phyloP scores from a whole-genome alignment of 108 stramenopile species.

The Fistulifera pelliculosa region DNA sequence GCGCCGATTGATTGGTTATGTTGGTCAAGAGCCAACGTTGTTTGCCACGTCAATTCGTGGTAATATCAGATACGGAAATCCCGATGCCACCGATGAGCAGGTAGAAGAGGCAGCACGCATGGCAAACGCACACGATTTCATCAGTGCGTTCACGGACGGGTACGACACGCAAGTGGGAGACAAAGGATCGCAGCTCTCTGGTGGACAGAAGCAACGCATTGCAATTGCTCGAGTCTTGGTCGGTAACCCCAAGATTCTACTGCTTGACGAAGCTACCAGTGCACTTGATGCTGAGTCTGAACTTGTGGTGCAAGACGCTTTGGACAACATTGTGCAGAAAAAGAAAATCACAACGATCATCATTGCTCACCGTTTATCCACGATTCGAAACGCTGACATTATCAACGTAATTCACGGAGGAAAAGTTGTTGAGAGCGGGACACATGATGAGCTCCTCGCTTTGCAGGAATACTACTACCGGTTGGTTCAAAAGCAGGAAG shows the following conservation, averaged over 20 bases:
- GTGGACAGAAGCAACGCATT: constrained; percentile 54
- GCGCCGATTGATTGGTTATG: constrained; percentile 78
- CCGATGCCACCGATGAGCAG: constrained; percentile 46
- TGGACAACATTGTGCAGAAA: constrained; percentile 62
- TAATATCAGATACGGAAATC: constrained; percentile 85
- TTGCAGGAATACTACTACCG: constrained; percentile 36
- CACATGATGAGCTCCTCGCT: constrained; percentile 78
- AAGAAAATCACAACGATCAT: constrained; percentile 82
- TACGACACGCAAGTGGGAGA: constrained; percentile 49
- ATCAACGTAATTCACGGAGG: constrained; percentile 86
- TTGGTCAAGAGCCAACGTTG: constrained; percentile 88
- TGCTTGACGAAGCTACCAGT: constrained; percentile 84
- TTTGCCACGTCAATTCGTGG: constrained; percentile 84
- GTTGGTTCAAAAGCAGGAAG: constrained; percentile 68
- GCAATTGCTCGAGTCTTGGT: constrained; percentile 72
- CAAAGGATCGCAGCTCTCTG: constrained; percentile 28
- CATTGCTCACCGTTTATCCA: constrained; percentile 94
- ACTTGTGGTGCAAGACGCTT: constrained; percentile 77
- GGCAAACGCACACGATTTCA: constrained; percentile 90
- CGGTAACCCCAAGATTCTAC: constrained; percentile 44
- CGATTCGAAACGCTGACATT: constrained; percentile 85
- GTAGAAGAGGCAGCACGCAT: constrained; percentile 76
- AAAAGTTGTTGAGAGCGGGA: constrained; percentile 80
- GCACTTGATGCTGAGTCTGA: constrained; percentile 47
- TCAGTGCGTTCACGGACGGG: constrained; percentile 51